phyloP scores from a whole-genome alignment of 2,329 filamentous ascomycete genomes.

The Calycina marina region DNA sequence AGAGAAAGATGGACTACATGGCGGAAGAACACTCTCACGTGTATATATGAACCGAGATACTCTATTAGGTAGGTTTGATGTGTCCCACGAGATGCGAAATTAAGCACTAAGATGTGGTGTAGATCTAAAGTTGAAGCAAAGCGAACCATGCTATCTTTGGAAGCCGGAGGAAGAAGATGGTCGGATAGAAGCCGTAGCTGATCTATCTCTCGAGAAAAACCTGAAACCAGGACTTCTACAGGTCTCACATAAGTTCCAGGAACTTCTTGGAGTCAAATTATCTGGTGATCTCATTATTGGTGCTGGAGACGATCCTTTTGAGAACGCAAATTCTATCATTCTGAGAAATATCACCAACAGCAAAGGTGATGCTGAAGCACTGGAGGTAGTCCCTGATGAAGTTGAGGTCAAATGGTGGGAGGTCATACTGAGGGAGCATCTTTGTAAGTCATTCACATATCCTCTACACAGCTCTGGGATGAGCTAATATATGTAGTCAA shows the following conservation, averaged over 20 bases:
- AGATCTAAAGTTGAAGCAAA: too few relatives aligned
- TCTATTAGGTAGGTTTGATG: too few relatives aligned
- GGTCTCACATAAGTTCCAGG: constrained; percentile 60
- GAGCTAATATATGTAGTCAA: background rate
- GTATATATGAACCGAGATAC: too few relatives aligned
- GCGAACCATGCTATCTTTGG: constrained; percentile 39
- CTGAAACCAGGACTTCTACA: constrained; percentile 50
- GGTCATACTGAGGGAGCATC: too few relatives aligned
- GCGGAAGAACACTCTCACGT: too few relatives aligned
- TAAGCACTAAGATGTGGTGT: too few relatives aligned
- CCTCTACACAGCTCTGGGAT: too few relatives aligned
- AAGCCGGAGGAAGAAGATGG: constrained; percentile 21
- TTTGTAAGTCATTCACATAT: too few relatives aligned
- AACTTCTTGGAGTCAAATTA: constrained; percentile 56
- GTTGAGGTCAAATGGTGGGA: too few relatives aligned
- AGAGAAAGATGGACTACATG: too few relatives aligned
- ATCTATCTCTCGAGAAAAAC: constrained; percentile 44
- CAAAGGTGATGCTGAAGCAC: constrained; percentile 9
- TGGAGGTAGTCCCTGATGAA: too few relatives aligned
- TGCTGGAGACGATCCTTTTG: constrained; percentile 33
- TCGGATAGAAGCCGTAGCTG: constrained; percentile 26
- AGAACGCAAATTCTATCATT: constrained; percentile 41
- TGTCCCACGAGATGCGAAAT: too few relatives aligned
- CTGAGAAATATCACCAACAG: constrained; percentile 40
- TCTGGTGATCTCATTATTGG: constrained; percentile 53